phyloP scores from a whole-genome alignment of 1,139 yeast genomes.

The Saccharomyces pastorianus region DNA sequence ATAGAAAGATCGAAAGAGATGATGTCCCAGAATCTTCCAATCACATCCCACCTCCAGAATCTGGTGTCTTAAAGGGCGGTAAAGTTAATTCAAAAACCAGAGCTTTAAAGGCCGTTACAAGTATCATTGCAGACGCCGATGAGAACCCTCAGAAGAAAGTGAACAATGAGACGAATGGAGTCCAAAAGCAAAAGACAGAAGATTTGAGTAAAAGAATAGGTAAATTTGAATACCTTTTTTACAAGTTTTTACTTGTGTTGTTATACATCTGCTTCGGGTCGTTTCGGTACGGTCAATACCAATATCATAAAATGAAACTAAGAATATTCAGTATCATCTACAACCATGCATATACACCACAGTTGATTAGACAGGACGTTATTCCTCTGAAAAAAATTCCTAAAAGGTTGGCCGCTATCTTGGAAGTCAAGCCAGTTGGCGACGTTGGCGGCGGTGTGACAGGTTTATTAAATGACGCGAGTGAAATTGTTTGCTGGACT shows the following conservation, averaged over 20 bases:
- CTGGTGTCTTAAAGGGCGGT: constrained; percentile 9
- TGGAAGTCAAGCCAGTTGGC: constrained; percentile 62
- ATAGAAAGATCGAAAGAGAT: constrained; percentile 5
- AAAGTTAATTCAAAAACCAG: constrained; percentile 11
- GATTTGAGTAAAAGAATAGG: constrained; percentile 4
- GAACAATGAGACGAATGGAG: constrained; percentile 3
- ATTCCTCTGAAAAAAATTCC: constrained; percentile 68
- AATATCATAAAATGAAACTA: constrained; percentile 49
- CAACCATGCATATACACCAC: constrained; percentile 80
- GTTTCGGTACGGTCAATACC: constrained; percentile 44
- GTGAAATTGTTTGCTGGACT: constrained; percentile 82
- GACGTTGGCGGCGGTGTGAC: constrained; percentile 85
- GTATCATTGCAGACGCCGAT: constrained; percentile 8
- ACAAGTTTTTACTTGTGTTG: constrained; percentile 42
- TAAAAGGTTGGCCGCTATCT: constrained; percentile 59
- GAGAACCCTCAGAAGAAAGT: constrained; percentile 3
- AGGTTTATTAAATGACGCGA: constrained; percentile 66
- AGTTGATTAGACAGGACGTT: constrained; percentile 78
- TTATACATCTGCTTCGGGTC: constrained; percentile 51
- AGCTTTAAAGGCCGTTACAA: constrained; percentile 17
- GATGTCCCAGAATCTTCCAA: constrained; percentile 2
- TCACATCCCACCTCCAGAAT: constrained; percentile 21
- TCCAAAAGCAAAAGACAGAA: constrained; percentile 4
- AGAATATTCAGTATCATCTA: constrained; percentile 57
- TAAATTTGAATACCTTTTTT: constrained; percentile 24